Evolutionary conservation across 169 alveolate genomes (phyloP).

Genomic region (Babesia caballi): DNA sequence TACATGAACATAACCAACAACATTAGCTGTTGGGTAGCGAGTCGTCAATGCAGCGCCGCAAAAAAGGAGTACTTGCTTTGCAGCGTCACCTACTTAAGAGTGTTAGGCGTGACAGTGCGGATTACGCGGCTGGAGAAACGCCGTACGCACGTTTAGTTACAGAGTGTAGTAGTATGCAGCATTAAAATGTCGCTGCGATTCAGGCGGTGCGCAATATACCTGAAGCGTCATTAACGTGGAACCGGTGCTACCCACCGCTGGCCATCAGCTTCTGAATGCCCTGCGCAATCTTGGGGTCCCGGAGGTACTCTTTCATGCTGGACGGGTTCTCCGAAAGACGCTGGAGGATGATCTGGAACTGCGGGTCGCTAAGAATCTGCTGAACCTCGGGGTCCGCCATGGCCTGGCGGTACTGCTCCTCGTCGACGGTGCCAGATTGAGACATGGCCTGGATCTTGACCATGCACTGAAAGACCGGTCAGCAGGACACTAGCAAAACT

Average conservation of each 20-base stretch:
- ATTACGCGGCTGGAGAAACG: too few relatives aligned
- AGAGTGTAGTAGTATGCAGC: neutral
- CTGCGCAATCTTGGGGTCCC: constrained; percentile 92
- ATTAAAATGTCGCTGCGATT: neutral
- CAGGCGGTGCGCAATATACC: constrained; percentile 44
- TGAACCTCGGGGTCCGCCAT: constrained; percentile 98
- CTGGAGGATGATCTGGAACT: constrained; percentile 86
- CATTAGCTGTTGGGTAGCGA: too few relatives aligned
- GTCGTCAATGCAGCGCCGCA: too few relatives aligned
- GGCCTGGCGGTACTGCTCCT: constrained; percentile 82
- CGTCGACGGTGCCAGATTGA: constrained; percentile 83
- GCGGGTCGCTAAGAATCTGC: constrained; percentile 93
- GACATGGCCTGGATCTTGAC: constrained; percentile 81
- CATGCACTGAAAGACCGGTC: constrained; percentile 51
- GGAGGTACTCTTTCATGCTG: constrained; percentile 79
- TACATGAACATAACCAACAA: too few relatives aligned
- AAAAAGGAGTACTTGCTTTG: too few relatives aligned
- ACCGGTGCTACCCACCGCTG: constrained; percentile 90
- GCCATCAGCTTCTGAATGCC: constrained; percentile 95
- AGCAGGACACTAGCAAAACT: neutral
- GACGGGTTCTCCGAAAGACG: constrained; percentile 85
- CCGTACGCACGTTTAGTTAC: too few relatives aligned
- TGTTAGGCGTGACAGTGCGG: too few relatives aligned
- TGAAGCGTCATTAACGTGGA: neutral
- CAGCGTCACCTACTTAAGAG: too few relatives aligned